Evolutionary conservation across 345 rosid species (phyloP), one percentile per base, ranked within the genome.

Genomic region (Citrus trifoliata): DNA sequence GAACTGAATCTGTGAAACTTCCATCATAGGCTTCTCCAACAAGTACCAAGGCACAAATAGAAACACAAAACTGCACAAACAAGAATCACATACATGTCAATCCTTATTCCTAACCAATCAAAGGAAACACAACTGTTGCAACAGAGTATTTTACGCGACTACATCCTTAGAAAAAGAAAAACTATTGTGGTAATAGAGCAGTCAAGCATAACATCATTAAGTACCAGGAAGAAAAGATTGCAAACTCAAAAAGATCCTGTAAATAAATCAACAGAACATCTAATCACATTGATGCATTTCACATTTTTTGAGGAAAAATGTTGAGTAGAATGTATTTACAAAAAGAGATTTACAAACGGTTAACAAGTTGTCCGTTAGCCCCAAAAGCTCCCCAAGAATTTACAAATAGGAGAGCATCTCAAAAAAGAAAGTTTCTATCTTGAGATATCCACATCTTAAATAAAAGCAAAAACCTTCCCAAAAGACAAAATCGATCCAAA

Each of bases 11-110:
- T 90, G 95, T 51, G 95, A 76, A 76, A 90, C 88, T 86, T 89
- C 93, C 91, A 96, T 94, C 18, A 74, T 87, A 10, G 94, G 95
- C 90, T 85, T 88, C 94, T 93, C 99, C 84, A 94, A 79, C 60
- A 94, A 86, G 84, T 86, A 93, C 99, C 99, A 94, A 67, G 99
- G 98, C 60, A 87, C 90, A 83, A 90, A 93, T 71, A 96, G 91
- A 82, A 93, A 96, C 68, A 90, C 90, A 85, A 96, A 93, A 82
- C 99, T 96, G 99, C 94, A 88, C 22, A 61, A 18, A 65, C 58
- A 80, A 35, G 83, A 67, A 80, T n/a, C 24, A 74, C 10, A 5
- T 62, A 62, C 5, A 35, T 25, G 13, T 37, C 77, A 74, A 74
- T 24, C 56, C 67, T 53, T 55, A 58, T 22, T 24, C 25, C 71